phyloP scores from a whole-genome alignment of 2,329 filamentous ascomycete genomes.

The Sclerotinia sclerotiorum region DNA sequence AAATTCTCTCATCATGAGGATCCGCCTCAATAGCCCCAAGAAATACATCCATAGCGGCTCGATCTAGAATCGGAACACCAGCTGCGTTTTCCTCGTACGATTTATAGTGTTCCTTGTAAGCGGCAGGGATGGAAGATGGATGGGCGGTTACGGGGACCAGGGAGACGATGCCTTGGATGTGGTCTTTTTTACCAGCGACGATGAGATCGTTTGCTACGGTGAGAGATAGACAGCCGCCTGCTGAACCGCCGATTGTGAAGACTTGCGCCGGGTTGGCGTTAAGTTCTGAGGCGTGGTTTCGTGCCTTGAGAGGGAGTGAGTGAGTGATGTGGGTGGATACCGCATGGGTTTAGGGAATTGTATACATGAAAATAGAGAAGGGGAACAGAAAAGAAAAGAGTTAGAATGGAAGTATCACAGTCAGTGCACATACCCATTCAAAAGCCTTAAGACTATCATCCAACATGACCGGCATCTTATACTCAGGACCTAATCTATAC shows the following conservation, averaged over 20 bases:
- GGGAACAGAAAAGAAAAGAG: background rate
- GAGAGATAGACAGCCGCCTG: conserved; percentile 34
- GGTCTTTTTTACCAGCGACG: conserved; percentile 21
- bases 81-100: conserved; percentile 30
- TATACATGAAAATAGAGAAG: fast-evolving
- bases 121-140: conserved; percentile 27
- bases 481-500: conserved; percentile 46
- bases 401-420: too few relatives aligned
- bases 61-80: conserved; percentile 31
- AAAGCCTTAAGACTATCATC: conserved; percentile 8
- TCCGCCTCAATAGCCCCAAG: conserved; percentile 26
- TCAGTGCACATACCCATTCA: conserved; percentile 9
- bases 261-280: conserved; percentile 23
- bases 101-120: conserved; percentile 29
- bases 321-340: background rate
- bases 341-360: background rate
- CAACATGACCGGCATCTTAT: conserved; percentile 14
- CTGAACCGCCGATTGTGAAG: conserved; percentile 34
- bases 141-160: conserved; percentile 34
- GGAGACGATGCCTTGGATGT: conserved; percentile 32
- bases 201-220: conserved; percentile 33
- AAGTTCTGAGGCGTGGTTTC: conserved; percentile 25
- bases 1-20: conserved; percentile 22
- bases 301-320: conserved; percentile 24
- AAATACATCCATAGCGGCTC: conserved; percentile 29